Evolutionary conservation across 371 early-diverging fungal species (phyloP).

Genomic region (Racocetra persica): DNA sequence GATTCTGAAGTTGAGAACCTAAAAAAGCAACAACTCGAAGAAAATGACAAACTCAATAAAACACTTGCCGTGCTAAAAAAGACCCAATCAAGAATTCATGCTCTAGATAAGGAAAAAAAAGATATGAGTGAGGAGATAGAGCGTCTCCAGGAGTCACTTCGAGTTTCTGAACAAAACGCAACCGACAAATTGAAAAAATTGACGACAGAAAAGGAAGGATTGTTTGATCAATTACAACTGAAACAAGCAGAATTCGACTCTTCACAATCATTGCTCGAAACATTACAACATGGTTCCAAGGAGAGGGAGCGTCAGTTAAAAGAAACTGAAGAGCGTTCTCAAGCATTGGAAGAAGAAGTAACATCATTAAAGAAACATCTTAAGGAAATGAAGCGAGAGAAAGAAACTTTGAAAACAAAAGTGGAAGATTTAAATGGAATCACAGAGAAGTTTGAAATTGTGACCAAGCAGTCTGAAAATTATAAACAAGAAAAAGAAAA

Average conservation of each 20-base stretch:
- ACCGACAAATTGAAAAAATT: conserved; percentile 42
- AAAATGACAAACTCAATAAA: conserved; percentile 66
- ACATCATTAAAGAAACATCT: conserved; percentile 50
- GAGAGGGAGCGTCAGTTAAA: conserved; percentile 60
- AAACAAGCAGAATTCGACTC: conserved; percentile 77
- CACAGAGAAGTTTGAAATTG: conserved; percentile 48
- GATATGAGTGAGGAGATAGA: conserved; percentile 62
- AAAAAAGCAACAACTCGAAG: conserved; percentile 55
- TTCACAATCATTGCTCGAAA: conserved; percentile 66
- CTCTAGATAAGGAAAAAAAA: conserved; percentile 66
- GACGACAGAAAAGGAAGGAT: conserved; percentile 57
- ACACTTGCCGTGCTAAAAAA: conserved; percentile 58
- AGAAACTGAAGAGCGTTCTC: conserved; percentile 60
- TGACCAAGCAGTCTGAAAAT: conserved; percentile 48
- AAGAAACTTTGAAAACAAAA: conserved; percentile 45
- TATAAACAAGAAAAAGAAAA: conserved; percentile 52
- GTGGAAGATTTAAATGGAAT: conserved; percentile 55
- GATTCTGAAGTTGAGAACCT: conserved; percentile 62
- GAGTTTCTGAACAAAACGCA: conserved; percentile 47
- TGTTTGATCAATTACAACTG: conserved; percentile 70
- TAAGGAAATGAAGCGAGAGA: conserved; percentile 47
- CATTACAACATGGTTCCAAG: conserved; percentile 60
- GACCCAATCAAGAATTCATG: conserved; percentile 63
- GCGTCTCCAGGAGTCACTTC: conserved; percentile 46
- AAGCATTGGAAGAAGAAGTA: conserved; percentile 62